Evolutionary conservation across 805 yeast species (phyloP).

Genomic region (Peterozyma toletana): DNA sequence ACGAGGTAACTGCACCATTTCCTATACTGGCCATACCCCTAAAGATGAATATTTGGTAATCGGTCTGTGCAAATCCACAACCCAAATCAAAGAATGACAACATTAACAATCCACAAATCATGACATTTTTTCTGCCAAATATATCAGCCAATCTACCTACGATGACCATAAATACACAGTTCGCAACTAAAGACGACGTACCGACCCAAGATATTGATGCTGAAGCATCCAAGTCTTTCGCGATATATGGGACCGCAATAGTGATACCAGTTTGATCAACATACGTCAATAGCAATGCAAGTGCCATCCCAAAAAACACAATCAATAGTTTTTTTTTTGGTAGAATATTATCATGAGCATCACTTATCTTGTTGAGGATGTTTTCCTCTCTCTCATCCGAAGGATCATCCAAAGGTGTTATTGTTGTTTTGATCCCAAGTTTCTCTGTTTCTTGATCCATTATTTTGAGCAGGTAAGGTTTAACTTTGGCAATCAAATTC

Average conservation of each 20-base stretch:
- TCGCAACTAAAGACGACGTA: slow-evolving; percentile 43
- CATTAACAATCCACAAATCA: slow-evolving; percentile 30
- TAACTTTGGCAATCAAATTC: too few species aligned
- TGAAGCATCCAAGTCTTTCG: slow-evolving; percentile 36
- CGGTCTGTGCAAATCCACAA: slow-evolving; percentile 43
- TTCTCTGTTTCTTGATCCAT: too few species aligned
- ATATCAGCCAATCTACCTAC: slow-evolving; percentile 51
- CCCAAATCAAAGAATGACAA: slow-evolving; percentile 38
- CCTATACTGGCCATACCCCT: slow-evolving; percentile 53
- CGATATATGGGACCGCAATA: slow-evolving; percentile 42
- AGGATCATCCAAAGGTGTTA: too few species aligned
- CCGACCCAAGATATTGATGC: slow-evolving; percentile 54
- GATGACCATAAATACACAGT: slow-evolving; percentile 42
- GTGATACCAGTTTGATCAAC: slow-evolving; percentile 44
- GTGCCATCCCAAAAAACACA: slow-evolving; percentile 28
- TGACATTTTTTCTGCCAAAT: slow-evolving; percentile 40
- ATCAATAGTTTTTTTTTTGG: slow-evolving; percentile 29
- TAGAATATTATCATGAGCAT: slow-evolving; percentile 28
- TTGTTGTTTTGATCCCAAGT: too few species aligned
- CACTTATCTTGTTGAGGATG: background rate
- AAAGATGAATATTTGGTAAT: slow-evolving; percentile 41
- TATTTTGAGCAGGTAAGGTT: too few species aligned
- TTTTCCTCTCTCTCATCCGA: too few species aligned
- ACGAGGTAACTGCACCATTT: slow-evolving; percentile 42
- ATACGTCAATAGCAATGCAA: slow-evolving; percentile 34